Base-by-base conservation (phyloP, 345 rosid species). In the Gossypium mustelinum region DNA sequence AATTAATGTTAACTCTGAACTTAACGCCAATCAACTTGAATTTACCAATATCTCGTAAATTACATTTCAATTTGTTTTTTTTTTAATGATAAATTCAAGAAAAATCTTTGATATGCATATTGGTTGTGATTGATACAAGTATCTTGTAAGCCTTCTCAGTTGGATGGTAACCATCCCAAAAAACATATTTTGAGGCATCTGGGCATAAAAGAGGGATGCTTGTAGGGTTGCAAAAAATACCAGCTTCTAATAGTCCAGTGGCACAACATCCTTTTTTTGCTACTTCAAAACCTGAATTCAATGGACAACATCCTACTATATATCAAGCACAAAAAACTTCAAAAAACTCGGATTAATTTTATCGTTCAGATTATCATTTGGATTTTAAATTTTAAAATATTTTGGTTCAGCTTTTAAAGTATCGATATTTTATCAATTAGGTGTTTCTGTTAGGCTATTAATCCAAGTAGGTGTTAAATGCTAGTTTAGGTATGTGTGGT, bases 91-190 rank as follows among this genome's bases (percentile, higher is more conserved):
- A 22, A 22, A 22, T 22, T 22, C 22, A 22, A 22, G 22, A 61
- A 27, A 60, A 60, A 25, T 60, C 43, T 25, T 27, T 60, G 8
- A 60, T 41, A 41, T 60, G 43, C n/a, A 25, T 25, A 13, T 61
- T 13, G 44, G 25, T 61, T 16, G 64, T 39, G 41, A 1, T 51
- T 0, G 41, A 2, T 17, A 10, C 1, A 55, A 75, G 65, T 12
- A 75, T 67, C 55, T 4, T 55, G 43, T 87, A 90, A 27, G 93
- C 79, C 45, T 54, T 81, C 73, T 90, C 89, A 1, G 95, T 80
- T 0, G 95, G 97, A 83, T 93, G 97, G 75, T 82, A 93, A 73
- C 94, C 85, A 56, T 91, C 98, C 94, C 93, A 91, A 62, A 91
- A 89, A 68, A 89, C 71, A 57, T 81, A 88, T 43, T 86, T 85